A percentile compares a stretch with the other conserved stretches of the same genome.
phyloP scores from a whole-genome alignment of 108 stramenopile genomes.

The Skeletonema menzelii region DNA sequence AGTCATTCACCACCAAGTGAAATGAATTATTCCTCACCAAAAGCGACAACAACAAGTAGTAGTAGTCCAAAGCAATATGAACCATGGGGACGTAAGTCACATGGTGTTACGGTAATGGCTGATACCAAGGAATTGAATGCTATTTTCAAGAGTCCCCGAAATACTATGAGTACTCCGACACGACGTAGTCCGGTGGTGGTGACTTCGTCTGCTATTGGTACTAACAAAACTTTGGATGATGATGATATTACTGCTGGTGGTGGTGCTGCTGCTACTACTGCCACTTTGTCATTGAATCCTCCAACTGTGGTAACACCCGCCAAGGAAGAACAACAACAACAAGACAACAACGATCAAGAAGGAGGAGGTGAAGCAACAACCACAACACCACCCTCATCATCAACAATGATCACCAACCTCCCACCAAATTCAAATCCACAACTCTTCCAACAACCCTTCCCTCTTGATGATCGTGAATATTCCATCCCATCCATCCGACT shows the following conservation, averaged over 20 bases:
- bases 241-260: too few species aligned
- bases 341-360: not conserved
- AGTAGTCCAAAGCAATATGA: slow-evolving; percentile 5
- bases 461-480: slow-evolving; percentile 44
- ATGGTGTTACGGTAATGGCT: slow-evolving; percentile 40
- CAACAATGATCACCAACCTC: not conserved
- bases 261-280: too few species aligned
- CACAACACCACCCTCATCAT: too few species aligned
- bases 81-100: slow-evolving; percentile 10
- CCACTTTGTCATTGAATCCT: not conserved
- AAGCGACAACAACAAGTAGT: not conserved
- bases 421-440: not conserved
- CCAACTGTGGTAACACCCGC: not conserved
- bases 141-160: slow-evolving; percentile 35
- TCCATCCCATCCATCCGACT: slow-evolving; percentile 53
- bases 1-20: not conserved
- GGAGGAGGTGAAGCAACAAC: not conserved
- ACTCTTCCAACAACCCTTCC: slow-evolving; percentile 10
- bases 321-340: not conserved
- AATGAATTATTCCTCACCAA: not conserved
- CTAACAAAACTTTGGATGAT: not conserved
- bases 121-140: slow-evolving; percentile 39
- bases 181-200: too few species aligned
- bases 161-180: not conserved
- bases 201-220: not conserved